Evolutionary conservation across 164 flowering plant species (phyloP).

Genomic region (Hamamelis virginiana): DNA sequence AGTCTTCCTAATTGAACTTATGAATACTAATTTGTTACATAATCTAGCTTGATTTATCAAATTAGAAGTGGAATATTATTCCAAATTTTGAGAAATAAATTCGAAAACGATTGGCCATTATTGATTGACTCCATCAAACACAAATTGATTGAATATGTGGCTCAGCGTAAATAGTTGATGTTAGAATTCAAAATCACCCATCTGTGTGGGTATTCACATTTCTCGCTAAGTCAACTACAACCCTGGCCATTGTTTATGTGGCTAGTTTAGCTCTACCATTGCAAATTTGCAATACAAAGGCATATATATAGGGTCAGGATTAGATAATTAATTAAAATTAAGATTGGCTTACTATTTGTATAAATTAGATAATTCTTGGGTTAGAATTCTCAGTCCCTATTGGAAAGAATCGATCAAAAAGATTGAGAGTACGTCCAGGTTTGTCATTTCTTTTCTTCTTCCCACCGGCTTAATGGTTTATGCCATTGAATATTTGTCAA

Average conservation of each 20-base stretch:
- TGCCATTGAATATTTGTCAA: too few relatives aligned
- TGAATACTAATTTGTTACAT: too few relatives aligned
- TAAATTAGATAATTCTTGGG: not conserved
- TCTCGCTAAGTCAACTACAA: not conserved
- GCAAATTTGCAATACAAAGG: slow-evolving; percentile 26
- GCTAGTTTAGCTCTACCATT: slow-evolving; percentile 94
- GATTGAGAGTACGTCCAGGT: too few relatives aligned
- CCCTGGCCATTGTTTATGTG: slow-evolving; percentile 19
- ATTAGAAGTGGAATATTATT: too few relatives aligned
- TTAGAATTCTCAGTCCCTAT: not conserved
- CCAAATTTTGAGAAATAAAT: not conserved
- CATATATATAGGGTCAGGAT: not conserved
- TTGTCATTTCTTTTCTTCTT: too few relatives aligned
- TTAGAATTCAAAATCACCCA: too few relatives aligned
- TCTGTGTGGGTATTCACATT: too few relatives aligned
- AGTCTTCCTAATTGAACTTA: too few relatives aligned
- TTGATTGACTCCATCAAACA: not conserved
- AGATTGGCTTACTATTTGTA: not conserved
- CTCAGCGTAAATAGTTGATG: not conserved
- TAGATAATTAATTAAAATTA: not conserved
- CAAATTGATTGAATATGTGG: not conserved
- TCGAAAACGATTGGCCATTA: not conserved
- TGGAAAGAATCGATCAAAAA: too few relatives aligned
- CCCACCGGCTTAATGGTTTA: too few relatives aligned
- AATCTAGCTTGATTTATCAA: too few relatives aligned